Conservation (phyloP, 345 rosid genomes). For the Eutrema japonicum region DNA sequence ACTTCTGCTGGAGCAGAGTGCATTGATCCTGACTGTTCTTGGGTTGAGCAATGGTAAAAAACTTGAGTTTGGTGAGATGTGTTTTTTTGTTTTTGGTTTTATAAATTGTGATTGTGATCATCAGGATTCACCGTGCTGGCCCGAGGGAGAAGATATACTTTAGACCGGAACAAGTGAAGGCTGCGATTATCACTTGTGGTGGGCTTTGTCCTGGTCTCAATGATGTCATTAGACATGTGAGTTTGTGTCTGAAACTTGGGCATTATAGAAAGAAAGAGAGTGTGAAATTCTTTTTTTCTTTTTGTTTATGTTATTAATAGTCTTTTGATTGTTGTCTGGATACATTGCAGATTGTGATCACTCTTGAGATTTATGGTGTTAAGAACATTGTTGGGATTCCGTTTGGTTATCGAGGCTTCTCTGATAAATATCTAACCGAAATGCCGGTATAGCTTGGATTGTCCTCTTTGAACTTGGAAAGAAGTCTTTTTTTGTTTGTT, state of each 20-base stretch:
- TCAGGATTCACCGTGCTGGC: slow-evolving; percentile 94
- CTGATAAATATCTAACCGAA: slow-evolving; percentile 70
- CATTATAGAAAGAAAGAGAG: not conserved
- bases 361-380: slow-evolving; percentile 96
- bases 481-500: not conserved
- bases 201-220: slow-evolving; percentile 97
- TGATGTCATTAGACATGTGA: slow-evolving; percentile 89
- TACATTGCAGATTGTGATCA: slow-evolving; percentile 80
- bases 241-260: slow-evolving; percentile 24
- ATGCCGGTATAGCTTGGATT: slow-evolving; percentile 60
- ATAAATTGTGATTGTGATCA: slow-evolving; percentile 10
- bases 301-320: not conserved
- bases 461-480: not conserved
- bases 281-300: not conserved
- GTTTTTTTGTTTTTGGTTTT: not conserved
- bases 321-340: not conserved
- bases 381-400: slow-evolving; percentile 94
- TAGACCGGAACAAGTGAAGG: slow-evolving; percentile 87
- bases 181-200: slow-evolving; percentile 94
- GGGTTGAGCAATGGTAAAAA: slow-evolving; percentile 91
- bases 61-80: not conserved
- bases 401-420: slow-evolving; percentile 91
- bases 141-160: slow-evolving; percentile 89
- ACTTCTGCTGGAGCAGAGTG: slow-evolving; percentile 91
- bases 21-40: slow-evolving; percentile 75